These are phyloP conservation scores for Eucalyptus pauciflora DNA, from an alignment of 345 rosid species.

Conservation along the genomic window DNA sequence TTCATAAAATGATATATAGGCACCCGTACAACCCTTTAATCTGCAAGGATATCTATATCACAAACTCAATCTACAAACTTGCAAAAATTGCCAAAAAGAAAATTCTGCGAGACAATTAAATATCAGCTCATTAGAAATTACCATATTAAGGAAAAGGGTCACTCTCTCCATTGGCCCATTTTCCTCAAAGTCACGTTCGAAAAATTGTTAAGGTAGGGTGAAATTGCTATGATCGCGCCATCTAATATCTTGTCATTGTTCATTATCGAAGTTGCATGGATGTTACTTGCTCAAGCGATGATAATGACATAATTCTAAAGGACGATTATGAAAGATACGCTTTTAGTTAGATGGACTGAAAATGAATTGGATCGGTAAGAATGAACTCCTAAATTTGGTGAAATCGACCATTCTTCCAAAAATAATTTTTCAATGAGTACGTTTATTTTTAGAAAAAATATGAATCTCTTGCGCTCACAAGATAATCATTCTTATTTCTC, in stretches of 20 bases:
- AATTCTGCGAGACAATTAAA: too few relatives aligned
- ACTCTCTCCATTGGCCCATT: too few relatives aligned
- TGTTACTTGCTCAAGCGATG: background rate
- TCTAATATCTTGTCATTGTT: background rate
- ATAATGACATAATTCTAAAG: background rate
- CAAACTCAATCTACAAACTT: too few relatives aligned
- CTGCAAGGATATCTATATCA: too few relatives aligned
- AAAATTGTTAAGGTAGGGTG: background rate
- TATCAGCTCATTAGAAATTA: too few relatives aligned
- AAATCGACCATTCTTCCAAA: too few relatives aligned
- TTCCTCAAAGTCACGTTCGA: too few relatives aligned
- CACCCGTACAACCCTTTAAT: too few relatives aligned
- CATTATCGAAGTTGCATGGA: background rate
- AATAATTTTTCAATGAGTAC: background rate
- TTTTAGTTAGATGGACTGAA: background rate
- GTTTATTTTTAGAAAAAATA: background rate
- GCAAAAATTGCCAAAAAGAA: too few relatives aligned
- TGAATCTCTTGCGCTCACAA: background rate
- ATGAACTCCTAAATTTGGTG: too few relatives aligned
- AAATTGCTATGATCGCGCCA: rapidly evolving
- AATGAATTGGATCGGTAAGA: background rate
- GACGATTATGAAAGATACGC: rapidly evolving
- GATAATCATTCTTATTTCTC: background rate
- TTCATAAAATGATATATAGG: too few relatives aligned
- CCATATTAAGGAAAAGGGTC: too few relatives aligned